phyloP scores from a whole-genome alignment of 495 filamentous ascomycete genomes.

The Alectoria sarmentosa region DNA sequence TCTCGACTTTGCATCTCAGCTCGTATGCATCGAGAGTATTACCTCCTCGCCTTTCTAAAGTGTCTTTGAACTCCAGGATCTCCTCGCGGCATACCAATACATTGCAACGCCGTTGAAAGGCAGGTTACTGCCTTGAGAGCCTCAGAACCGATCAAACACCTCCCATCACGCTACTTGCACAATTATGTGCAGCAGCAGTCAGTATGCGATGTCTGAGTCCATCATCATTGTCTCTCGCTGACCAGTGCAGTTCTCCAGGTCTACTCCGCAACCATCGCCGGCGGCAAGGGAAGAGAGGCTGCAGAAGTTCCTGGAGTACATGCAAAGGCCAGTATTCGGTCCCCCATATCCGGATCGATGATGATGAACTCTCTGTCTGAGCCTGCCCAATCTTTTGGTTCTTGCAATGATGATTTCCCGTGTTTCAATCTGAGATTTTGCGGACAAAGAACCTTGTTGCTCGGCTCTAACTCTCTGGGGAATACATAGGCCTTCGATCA shows the following conservation, averaged over 20 bases:
- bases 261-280: not conserved
- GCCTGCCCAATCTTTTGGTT: too few species aligned
- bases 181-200: not conserved
- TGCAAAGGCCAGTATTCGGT: conserved; percentile 1
- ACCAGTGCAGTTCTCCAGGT: not conserved
- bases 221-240: conserved; percentile 1
- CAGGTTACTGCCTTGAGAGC: not conserved
- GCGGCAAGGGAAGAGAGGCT: not conserved
- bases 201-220: not conserved
- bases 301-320: not conserved
- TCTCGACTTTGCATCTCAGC: not conserved
- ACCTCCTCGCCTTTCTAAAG: not conserved
- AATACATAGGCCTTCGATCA: not conserved
- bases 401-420: not conserved
- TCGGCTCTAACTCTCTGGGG: not conserved
- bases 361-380: not conserved
- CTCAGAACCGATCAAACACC: not conserved
- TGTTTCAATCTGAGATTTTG: not conserved
- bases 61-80: not conserved
- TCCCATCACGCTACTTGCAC: not conserved
- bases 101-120: not conserved
- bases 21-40: not conserved
- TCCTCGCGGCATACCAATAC: not conserved
- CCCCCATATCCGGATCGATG: not conserved
- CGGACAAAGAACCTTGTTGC: not conserved